Evolutionary conservation across 495 filamentous ascomycete species (phyloP).

Genomic region (Penicillium malachiteum): DNA sequence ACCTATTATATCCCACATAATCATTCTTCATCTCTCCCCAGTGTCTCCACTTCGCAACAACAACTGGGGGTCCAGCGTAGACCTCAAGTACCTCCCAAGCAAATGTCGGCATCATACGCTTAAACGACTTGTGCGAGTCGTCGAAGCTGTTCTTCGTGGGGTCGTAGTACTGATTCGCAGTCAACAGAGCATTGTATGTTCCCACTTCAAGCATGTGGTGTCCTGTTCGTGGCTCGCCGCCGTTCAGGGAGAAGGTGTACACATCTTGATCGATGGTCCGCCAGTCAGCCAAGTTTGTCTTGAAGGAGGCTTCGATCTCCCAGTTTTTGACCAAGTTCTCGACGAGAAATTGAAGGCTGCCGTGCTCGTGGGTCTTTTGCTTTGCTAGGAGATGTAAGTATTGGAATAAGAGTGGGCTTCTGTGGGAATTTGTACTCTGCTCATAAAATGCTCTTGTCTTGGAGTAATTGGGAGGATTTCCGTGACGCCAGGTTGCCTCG

Average conservation of each 20-base stretch:
- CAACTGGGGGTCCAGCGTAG: slow-evolving; percentile 58
- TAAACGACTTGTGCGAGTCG: slow-evolving; percentile 64
- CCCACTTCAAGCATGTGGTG: slow-evolving; percentile 62
- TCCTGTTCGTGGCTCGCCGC: background rate
- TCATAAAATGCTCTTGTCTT: slow-evolving; percentile 53
- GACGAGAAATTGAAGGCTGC: slow-evolving; percentile 56
- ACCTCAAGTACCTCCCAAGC: slow-evolving; percentile 70
- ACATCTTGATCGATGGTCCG: slow-evolving; percentile 50
- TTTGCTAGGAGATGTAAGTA: background rate
- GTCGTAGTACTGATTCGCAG: slow-evolving; percentile 60
- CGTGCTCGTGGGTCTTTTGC: slow-evolving; percentile 47
- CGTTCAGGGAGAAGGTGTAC: background rate
- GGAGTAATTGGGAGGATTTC: slow-evolving; percentile 57
- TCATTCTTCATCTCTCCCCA: slow-evolving; percentile 66
- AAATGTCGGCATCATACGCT: slow-evolving; percentile 68
- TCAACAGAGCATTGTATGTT: slow-evolving; percentile 67
- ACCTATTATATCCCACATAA: slow-evolving; percentile 62
- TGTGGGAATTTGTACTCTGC: slow-evolving; percentile 46
- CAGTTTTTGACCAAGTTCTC: slow-evolving; percentile 72
- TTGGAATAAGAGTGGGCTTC: slow-evolving; percentile 40
- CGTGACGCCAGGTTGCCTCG: slow-evolving; percentile 57
- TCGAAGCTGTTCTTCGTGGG: slow-evolving; percentile 57
- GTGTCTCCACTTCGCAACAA: slow-evolving; percentile 62
- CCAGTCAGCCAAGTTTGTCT: slow-evolving; percentile 58
- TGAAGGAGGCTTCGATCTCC: slow-evolving; percentile 70